These are phyloP conservation scores for Jatropha podagrica DNA, from an alignment of 441 rosid species.

Conservation along the genomic window DNA sequence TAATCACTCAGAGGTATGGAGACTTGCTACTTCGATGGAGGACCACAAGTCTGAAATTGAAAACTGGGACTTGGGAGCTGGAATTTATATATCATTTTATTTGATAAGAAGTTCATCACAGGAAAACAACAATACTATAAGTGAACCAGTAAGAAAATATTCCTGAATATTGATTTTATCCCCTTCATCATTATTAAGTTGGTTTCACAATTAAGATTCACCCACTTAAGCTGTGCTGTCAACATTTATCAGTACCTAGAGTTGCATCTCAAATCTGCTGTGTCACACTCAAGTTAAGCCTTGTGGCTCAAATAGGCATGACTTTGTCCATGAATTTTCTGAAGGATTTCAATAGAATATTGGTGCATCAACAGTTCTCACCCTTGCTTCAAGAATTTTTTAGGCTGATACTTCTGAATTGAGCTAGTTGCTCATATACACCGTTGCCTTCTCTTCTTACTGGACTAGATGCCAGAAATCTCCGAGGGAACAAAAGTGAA, in stretches of 20 bases:
- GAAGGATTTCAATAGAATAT: not conserved
- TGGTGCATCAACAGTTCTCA: not conserved
- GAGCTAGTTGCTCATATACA: not conserved
- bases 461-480: not conserved
- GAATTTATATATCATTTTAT: constrained; percentile 75
- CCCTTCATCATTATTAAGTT: constrained; percentile 1
- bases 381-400: not conserved
- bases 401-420: not conserved
- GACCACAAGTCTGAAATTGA: constrained; percentile 90
- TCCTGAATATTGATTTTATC: not conserved
- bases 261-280: not conserved
- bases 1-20: constrained; percentile 76
- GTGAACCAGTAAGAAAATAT: constrained; percentile 54
- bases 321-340: not conserved
- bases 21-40: constrained; percentile 79
- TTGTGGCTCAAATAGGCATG: not conserved
- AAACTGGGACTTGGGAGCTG: constrained; percentile 97
- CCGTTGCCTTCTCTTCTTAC: not conserved
- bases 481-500: not conserved
- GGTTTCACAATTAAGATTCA: not conserved
- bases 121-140: constrained; percentile 49
- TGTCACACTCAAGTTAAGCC: not conserved
- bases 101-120: constrained; percentile 59
- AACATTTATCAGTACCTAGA: not conserved
- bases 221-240: not conserved